Conservation (phyloP, 371 early-diverging fungal species). For the Cokeromyces recurvatus region DNA sequence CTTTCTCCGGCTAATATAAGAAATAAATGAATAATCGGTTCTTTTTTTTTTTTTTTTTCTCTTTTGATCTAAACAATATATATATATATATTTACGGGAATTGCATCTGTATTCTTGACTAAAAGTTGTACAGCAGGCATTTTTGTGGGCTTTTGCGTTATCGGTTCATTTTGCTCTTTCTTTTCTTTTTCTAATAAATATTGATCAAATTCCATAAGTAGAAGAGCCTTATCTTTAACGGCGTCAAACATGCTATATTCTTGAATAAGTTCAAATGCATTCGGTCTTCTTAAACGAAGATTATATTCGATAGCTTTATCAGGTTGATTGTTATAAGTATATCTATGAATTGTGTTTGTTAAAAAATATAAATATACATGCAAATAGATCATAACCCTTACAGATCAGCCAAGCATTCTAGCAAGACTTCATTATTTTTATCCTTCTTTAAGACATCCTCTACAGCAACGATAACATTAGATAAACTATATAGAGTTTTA, state of each 20-base stretch:
- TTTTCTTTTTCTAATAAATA: conserved; percentile 34
- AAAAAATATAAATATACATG: neutral
- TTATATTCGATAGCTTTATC: conserved; percentile 81
- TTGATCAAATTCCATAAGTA: conserved; percentile 84
- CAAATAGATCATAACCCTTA: conserved; percentile 46
- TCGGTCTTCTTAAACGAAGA: conserved; percentile 64
- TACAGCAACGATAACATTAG: conserved; percentile 70
- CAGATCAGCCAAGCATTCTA: conserved; percentile 74
- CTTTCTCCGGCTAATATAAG: conserved; percentile 47
- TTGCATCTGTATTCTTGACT: conserved; percentile 79
- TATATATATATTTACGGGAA: conserved; percentile 54
- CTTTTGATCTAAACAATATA: too few relatives aligned
- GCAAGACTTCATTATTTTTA: conserved; percentile 49
- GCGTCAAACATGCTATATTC: conserved; percentile 77
- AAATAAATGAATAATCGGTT: neutral
- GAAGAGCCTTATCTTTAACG: conserved; percentile 68
- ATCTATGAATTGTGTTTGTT: too few relatives aligned
- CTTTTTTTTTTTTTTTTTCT: too few relatives aligned
- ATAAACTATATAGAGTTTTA: conserved; percentile 62
- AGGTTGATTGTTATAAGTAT: conserved; percentile 63
- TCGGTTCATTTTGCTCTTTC: conserved; percentile 1
- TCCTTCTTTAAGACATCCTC: conserved; percentile 61
- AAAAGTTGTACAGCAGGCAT: conserved; percentile 73
- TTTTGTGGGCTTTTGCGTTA: conserved; percentile 19
- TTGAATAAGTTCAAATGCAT: conserved; percentile 72